Base-by-base conservation (phyloP, 2,329 filamentous ascomycete species). In the Thermothelomyces thermophilus region DNA sequence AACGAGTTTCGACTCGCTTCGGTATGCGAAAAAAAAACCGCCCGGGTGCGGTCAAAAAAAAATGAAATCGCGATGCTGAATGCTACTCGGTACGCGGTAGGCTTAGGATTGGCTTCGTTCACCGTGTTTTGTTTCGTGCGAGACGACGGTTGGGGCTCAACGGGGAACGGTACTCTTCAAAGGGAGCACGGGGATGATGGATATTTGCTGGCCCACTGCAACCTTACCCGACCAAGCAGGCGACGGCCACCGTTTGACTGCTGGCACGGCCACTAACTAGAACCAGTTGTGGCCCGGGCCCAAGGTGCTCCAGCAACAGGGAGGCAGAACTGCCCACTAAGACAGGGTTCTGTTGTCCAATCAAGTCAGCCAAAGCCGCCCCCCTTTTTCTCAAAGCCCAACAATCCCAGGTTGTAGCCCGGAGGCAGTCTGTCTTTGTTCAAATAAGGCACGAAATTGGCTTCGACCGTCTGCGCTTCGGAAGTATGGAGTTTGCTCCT, bases 181-280 rank as follows among this genome's bases (percentile, higher is more conserved):
- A 7, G 22, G 34, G 22, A 35, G 36, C 28, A 34, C 28, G 26
- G 28, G 35, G 36, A 45, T 16, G 41, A 35, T 45, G 28, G 47
- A 40, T 50, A 50, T 50, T 50, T 45, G 47, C 41, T 45, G 46
- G 41, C 48, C 48, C 48, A 50, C 48, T 34, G 40, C 46, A 43
- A 43, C 46, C 46, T 36, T 37, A 39, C 39, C 37, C 22, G 46
- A 34, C 48, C 41, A 17, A 31, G 41, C 30, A 28, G 36, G 42
- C 33, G 42, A 26, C 30, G 36, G 35, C 33, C 31, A 41, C 36
- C 22, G 41, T 34, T 36, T 41, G 48, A 42, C 41, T 35, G 41
- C 22, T 11, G 41, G 20, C 22, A 26, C 16, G 37, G 20, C n/a
- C 22, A 10, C 28, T 17, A n/a, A 10, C 28, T 34, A 5, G 40